Base-by-base conservation (phyloP, 2,329 filamentous ascomycete species). In the Venturia oleaginea region DNA sequence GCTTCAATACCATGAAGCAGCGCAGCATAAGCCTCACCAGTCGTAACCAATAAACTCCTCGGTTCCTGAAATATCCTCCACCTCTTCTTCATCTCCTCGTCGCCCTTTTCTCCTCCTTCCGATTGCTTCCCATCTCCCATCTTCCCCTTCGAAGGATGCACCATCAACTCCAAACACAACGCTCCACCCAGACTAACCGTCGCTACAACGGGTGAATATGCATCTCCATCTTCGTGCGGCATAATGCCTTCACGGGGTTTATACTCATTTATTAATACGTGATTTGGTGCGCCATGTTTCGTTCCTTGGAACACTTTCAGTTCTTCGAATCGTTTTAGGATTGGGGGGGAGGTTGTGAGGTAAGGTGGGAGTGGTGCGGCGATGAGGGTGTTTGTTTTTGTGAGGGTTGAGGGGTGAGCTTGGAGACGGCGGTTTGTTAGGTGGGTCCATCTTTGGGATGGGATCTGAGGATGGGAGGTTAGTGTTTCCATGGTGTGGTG, bases 241-340 rank as follows among this genome's bases (percentile, higher is more conserved):
- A 97, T 96, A 68, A 97, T 97, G n/a, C 93, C 93, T 67, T 96
- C 85, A 1, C 90, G 91, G 0, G 90, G 86, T 1, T 82, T 81
- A 74, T 97, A 99, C 74, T 97, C 92, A 72, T 99, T 99, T 69
- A 97, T 86, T 43, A 97, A 81, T 57, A 96, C 91, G 76, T 97
- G 94, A 70, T 97, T 99, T 2, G 93, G 91, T 4, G 79, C 81
- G 22, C 79, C 70, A 72, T 97, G 92, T 5, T 90, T 90, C 61
- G 92, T 90, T 24, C 80, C 73, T 2, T 73, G 67, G 71, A 87
- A 88, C 15, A 87, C 76, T 4, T 76, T 76, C 0, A 83, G 70
- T 1, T 70, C 67, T 27, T 77, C 68, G 66, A 81, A 77, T 42
- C 84, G 87, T 3, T 84, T 75, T 61, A 94, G 76, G 59, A 96